Conservation (phyloP, 2,329 filamentous ascomycete species). For the Venturia effusa region DNA sequence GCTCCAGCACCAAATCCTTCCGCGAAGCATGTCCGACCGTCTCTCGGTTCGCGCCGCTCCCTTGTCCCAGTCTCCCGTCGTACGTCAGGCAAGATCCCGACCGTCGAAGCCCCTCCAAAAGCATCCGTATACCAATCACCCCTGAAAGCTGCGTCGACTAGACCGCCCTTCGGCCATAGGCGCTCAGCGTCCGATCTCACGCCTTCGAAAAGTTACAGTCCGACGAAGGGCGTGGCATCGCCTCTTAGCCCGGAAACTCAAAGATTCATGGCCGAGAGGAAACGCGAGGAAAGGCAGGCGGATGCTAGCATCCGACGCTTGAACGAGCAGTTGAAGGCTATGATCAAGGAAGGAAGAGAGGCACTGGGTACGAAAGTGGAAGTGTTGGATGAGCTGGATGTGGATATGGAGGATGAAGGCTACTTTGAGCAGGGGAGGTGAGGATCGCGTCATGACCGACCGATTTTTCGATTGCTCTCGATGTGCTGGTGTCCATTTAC, state of each 20-base stretch:
- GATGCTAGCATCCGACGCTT: constrained; percentile 72
- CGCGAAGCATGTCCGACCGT: constrained; percentile 20
- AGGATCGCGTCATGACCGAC: neutral
- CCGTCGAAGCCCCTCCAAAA: neutral
- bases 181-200: constrained; percentile 10
- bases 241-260: constrained; percentile 51
- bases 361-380: constrained; percentile 52
- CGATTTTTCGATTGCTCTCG: neutral
- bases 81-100: constrained; percentile 16
- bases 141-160: neutral
- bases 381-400: constrained; percentile 14
- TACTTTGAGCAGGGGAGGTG: constrained; percentile 9
- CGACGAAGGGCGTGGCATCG: neutral
- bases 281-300: constrained; percentile 63
- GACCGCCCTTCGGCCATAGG: constrained; percentile 3
- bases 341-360: constrained; percentile 83
- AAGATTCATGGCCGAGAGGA: constrained; percentile 58
- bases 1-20: constrained; percentile 21
- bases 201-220: neutral
- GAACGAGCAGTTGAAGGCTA: constrained; percentile 66
- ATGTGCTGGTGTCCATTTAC: neutral
- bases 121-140: neutral
- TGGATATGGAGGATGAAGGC: constrained; percentile 10
- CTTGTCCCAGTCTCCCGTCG: constrained; percentile 35
- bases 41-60: constrained; percentile 21